Percentiles rank a stretch among this genome's conserved stretches.
These are phyloP conservation scores for Cytauxzoon felis DNA, from an alignment of 169 alveolate genomes.

Conservation along the genomic window DNA sequence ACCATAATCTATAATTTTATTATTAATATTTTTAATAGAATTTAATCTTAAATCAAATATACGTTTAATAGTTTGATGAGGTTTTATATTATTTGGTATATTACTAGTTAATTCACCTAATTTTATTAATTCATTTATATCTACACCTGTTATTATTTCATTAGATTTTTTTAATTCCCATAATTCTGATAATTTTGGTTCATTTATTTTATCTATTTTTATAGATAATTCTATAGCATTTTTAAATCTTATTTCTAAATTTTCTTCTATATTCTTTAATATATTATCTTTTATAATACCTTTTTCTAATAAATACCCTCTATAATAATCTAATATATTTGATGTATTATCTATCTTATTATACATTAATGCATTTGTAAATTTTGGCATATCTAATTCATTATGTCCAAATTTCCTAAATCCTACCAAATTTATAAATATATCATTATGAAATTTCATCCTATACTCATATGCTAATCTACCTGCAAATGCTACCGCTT, in stretches of 20 bases:
- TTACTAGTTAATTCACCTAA: constrained; percentile 80
- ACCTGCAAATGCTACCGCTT: constrained; percentile 84
- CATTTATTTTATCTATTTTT: constrained; percentile 36
- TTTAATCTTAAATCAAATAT: constrained; percentile 80
- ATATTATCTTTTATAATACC: constrained; percentile 76
- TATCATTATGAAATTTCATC: constrained; percentile 82
- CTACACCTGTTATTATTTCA: constrained; percentile 71
- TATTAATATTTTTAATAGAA: constrained; percentile 73
- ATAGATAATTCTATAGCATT: constrained; percentile 77
- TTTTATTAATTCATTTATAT: constrained; percentile 68
- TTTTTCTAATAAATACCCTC: constrained; percentile 74
- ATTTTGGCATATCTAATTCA: constrained; percentile 92
- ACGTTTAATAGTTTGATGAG: constrained; percentile 85
- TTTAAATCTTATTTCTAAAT: constrained; percentile 68
- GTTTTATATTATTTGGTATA: constrained; percentile 82
- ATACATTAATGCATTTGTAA: constrained; percentile 91
- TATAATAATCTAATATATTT: constrained; percentile 76
- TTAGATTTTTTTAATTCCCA: neutral
- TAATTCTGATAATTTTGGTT: constrained; percentile 23
- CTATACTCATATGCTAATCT: constrained; percentile 88
- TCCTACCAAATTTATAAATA: constrained; percentile 88
- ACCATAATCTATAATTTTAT: constrained; percentile 84
- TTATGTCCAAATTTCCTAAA: constrained; percentile 91
- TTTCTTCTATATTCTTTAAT: constrained; percentile 66
- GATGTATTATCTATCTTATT: constrained; percentile 77